A percentile compares a stretch with the other conserved stretches of the same genome.
Evolutionary conservation across 2,329 filamentous ascomycete species (phyloP).

Genomic region (Hypoxylon sp.): DNA sequence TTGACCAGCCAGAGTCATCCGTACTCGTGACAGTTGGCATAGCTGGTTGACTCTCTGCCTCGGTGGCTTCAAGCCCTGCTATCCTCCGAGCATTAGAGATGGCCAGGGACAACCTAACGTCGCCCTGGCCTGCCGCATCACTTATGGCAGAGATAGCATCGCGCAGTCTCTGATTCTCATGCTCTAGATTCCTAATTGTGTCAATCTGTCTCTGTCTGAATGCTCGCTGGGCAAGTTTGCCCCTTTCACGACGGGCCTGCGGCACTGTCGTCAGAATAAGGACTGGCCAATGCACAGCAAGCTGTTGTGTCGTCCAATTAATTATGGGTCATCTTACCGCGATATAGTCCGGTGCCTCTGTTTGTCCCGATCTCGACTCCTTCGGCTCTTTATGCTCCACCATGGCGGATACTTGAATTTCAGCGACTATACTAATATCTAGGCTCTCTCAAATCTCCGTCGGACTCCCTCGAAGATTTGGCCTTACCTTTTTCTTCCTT

Average conservation of each 20-base stretch:
- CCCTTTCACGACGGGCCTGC: slow-evolving; percentile 41
- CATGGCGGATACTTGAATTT: slow-evolving; percentile 16
- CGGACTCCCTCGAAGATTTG: background rate
- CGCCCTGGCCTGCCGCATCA: slow-evolving; percentile 18
- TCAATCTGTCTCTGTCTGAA: slow-evolving; percentile 45
- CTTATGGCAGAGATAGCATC: slow-evolving; percentile 36
- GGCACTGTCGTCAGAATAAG: slow-evolving; percentile 18
- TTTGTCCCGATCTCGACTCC: slow-evolving; percentile 14
- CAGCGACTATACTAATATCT: slow-evolving; percentile 4
- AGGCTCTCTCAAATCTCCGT: background rate
- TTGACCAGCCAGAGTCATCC: slow-evolving; percentile 31
- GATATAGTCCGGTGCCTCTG: slow-evolving; percentile 25
- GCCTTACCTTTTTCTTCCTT: background rate
- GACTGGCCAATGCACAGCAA: slow-evolving; percentile 1
- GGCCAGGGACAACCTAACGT: slow-evolving; percentile 17
- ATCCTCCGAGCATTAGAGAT: slow-evolving; percentile 34
- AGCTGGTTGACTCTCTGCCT: background rate
- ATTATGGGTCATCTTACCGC: slow-evolving; percentile 30
- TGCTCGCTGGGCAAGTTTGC: slow-evolving; percentile 43
- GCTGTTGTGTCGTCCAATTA: slow-evolving; percentile 5
- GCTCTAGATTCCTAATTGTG: slow-evolving; percentile 37
- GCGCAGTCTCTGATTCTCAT: slow-evolving; percentile 37
- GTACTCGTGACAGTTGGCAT: background rate
- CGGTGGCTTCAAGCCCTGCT: slow-evolving; percentile 23
- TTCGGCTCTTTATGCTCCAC: slow-evolving; percentile 16